phyloP scores from a whole-genome alignment of 2,329 filamentous ascomycete species.

The Dryadomyces quercivorus region DNA sequence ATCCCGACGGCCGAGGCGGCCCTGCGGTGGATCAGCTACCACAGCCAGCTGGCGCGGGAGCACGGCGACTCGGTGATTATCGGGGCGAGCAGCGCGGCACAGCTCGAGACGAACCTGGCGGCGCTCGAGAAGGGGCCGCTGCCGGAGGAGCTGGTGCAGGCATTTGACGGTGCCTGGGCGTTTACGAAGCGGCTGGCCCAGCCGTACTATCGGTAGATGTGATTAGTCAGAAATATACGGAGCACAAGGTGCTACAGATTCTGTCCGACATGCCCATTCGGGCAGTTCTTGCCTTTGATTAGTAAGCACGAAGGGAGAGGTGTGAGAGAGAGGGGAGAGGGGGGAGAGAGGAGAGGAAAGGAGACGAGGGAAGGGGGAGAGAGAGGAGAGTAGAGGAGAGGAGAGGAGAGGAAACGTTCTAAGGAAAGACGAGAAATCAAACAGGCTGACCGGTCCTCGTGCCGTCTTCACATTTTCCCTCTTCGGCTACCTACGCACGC shows the following conservation, averaged over 20 bases:
- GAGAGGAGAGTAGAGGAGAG: not conserved
- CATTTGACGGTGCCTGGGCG: slow-evolving; percentile 64
- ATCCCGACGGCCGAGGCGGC: slow-evolving; percentile 15
- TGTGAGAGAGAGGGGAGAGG: no score
- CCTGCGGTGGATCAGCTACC: slow-evolving; percentile 26
- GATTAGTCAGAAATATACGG: not conserved
- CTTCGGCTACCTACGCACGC: no score
- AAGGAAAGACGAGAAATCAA: not conserved
- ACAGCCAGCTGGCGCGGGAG: slow-evolving; percentile 19
- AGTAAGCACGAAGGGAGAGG: no score
- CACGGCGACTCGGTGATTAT: slow-evolving; percentile 25
- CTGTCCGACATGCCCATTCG: no score
- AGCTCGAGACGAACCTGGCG: slow-evolving; percentile 23
- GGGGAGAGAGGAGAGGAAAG: no score
- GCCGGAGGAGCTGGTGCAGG: slow-evolving; percentile 21
- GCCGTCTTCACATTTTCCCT: no score
- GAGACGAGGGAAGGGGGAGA: no score
- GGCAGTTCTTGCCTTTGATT: no score
- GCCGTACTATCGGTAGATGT: slow-evolving; percentile 9
- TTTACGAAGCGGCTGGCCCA: slow-evolving; percentile 36
- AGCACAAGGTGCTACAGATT: not conserved
- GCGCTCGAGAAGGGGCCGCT: slow-evolving; percentile 26
- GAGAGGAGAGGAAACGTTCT: no score
- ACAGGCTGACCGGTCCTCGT: no score
- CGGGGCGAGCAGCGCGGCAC: slow-evolving; percentile 20